phyloP scores from a whole-genome alignment of 768 basidiomycete species.

The Psilocybe subaeruginosa region DNA sequence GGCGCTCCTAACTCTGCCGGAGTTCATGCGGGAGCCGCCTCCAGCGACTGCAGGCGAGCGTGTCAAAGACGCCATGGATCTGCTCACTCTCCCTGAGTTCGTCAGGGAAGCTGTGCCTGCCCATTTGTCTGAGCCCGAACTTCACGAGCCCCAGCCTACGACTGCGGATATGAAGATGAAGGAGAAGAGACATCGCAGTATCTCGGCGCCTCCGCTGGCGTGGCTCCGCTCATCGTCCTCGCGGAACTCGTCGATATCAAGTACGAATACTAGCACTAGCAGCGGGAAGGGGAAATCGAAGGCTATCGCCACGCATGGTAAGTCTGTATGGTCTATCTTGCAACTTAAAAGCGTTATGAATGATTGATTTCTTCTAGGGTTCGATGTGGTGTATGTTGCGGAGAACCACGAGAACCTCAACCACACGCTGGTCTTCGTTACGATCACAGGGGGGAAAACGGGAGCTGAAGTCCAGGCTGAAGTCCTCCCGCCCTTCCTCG shows the following conservation, averaged over 20 bases:
- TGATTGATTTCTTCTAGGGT: constrained; percentile 24
- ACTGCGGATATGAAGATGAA: constrained; percentile 3
- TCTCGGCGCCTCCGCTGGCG: constrained; percentile 62
- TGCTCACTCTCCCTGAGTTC: constrained; percentile 64
- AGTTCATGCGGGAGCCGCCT: constrained; percentile 63
- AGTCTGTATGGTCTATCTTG: not conserved
- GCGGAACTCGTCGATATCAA: constrained; percentile 19
- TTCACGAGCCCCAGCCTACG: not conserved
- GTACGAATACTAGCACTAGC: constrained; percentile 5
- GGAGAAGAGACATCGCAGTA: constrained; percentile 50
- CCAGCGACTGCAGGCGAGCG: constrained; percentile 27
- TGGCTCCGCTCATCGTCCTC: constrained; percentile 50
- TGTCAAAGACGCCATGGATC: constrained; percentile 43
- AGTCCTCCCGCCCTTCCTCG: constrained; percentile 53
- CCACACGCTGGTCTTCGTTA: constrained; percentile 77
- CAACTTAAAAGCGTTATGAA: not conserved
- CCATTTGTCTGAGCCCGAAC: constrained; percentile 23
- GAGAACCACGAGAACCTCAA: constrained; percentile 90
- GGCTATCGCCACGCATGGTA: constrained; percentile 20
- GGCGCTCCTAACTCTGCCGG: constrained; percentile 57
- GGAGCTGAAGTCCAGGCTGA: constrained; percentile 67
- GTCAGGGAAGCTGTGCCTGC: constrained; percentile 51
- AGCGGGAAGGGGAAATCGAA: constrained; percentile 25
- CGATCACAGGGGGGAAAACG: constrained; percentile 49
- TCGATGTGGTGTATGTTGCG: constrained; percentile 55